phyloP scores from a whole-genome alignment of 1,139 yeast genomes.

The Scheffersomyces lignicola region DNA sequence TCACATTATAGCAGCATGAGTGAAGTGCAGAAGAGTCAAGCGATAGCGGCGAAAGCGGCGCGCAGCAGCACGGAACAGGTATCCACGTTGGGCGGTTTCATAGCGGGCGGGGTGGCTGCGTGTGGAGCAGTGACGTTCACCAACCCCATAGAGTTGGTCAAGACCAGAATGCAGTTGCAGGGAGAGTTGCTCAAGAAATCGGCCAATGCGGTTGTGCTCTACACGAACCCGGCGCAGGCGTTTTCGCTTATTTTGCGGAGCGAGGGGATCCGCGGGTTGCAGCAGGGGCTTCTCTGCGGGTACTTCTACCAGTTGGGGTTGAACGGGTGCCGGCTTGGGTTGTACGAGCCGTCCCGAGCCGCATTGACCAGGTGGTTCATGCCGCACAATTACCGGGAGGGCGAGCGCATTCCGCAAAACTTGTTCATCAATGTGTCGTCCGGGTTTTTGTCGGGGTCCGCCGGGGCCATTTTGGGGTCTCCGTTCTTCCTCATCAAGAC shows the following conservation, averaged over 20 bases:
- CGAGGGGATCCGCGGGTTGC: conserved; percentile 87
- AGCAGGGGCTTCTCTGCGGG: conserved; percentile 82
- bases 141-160: conserved; percentile 91
- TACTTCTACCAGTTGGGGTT: conserved; percentile 86
- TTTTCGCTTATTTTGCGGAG: conserved; percentile 67
- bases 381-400: conserved; percentile 45
- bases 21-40: no score
- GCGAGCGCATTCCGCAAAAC: conserved; percentile 53
- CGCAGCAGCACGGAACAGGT: conserved; percentile 55
- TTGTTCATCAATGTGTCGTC: conserved; percentile 70
- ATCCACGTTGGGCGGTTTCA: conserved; percentile 74
- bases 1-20: no score
- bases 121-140: conserved; percentile 98
- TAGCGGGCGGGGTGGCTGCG: conserved; percentile 95
- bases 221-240: conserved; percentile 87
- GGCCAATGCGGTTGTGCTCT: conserved; percentile 49
- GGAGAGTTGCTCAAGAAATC: conserved; percentile 74
- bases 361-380: conserved; percentile 55
- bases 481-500: conserved; percentile 92
- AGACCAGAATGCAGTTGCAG: conserved; percentile 94
- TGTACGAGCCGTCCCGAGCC: conserved; percentile 84
- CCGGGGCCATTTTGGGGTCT: conserved; percentile 88
- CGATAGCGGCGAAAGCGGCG: no score
- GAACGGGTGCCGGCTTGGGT: conserved; percentile 91
- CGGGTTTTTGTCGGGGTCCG: conserved; percentile 82